phyloP scores from a whole-genome alignment of 441 rosid genomes.

The Biscutella auriculata region DNA sequence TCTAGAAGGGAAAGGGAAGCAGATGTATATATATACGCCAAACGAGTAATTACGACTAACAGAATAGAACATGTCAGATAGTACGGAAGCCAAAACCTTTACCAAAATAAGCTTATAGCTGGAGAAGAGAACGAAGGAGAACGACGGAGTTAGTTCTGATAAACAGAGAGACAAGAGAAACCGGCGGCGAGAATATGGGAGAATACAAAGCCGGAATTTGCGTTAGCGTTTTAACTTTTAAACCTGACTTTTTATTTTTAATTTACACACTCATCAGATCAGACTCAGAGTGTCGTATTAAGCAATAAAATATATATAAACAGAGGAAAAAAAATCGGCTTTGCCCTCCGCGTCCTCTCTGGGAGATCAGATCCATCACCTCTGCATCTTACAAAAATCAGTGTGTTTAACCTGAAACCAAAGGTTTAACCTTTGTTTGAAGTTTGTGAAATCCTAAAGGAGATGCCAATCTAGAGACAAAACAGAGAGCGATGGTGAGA shows the following conservation, averaged over 20 bases:
- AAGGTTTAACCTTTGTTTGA: conserved; percentile 11
- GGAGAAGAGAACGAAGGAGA: conserved; percentile 1
- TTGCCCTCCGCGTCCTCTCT: neutral
- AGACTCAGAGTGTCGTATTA: neutral
- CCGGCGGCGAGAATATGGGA: conserved; percentile 19
- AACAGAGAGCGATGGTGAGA: conserved; percentile 36
- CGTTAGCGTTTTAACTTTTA: conserved; percentile 13
- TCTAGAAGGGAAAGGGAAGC: neutral
- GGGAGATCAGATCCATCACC: conserved; percentile 19
- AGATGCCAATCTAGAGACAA: conserved; percentile 11
- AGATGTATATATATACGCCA: too few species aligned
- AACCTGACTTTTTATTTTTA: neutral
- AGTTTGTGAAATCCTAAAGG: conserved; percentile 5
- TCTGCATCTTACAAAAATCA: neutral
- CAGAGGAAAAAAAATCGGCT: neutral
- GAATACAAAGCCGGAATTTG: neutral
- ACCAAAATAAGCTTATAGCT: neutral
- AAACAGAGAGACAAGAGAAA: neutral
- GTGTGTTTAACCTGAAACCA: neutral
- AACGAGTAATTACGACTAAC: too few species aligned
- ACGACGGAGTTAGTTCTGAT: neutral
- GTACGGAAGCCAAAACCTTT: neutral
- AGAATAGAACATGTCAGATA: neutral
- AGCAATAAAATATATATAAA: neutral
- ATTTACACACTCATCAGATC: neutral